Percentiles rank a stretch among this genome's conserved stretches.
Conservation (phyloP, 2,329 filamentous ascomycete genomes). For the Cladophialophora immunda region DNA sequence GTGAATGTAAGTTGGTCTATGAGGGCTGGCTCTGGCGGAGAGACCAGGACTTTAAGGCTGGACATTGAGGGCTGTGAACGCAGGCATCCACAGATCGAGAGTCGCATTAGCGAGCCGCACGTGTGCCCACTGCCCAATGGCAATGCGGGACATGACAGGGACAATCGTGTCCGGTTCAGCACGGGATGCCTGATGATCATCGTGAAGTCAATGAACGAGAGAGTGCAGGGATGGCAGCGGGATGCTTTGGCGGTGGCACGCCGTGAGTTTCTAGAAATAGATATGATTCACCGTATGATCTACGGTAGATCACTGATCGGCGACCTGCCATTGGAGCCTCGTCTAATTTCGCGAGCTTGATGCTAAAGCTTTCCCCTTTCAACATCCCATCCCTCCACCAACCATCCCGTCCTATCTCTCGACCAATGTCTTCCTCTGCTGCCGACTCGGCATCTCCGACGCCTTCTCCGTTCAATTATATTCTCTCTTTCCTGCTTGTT, state of each 20-base stretch:
- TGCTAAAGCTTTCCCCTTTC: not conserved
- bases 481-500: conserved; percentile 88
- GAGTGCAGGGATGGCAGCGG: not conserved
- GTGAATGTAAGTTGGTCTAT: not conserved
- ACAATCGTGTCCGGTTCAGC: not conserved
- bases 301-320: not conserved
- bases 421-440: conserved; percentile 21
- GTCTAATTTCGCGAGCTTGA: not conserved
- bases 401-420: not conserved
- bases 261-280: not conserved
- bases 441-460: conserved; percentile 36
- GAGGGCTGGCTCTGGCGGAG: not conserved
- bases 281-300: not conserved
- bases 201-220: not conserved
- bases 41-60: not conserved
- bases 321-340: not conserved
- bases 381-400: not conserved
- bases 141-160: not conserved
- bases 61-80: not conserved
- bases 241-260: not conserved
- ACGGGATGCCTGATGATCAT: not conserved
- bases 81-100: not conserved
- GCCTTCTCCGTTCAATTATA: conserved; percentile 73
- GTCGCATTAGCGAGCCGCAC: not conserved
- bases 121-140: not conserved